phyloP scores from a whole-genome alignment of 140 eudicot species.

The Bidens hawaiensis region DNA sequence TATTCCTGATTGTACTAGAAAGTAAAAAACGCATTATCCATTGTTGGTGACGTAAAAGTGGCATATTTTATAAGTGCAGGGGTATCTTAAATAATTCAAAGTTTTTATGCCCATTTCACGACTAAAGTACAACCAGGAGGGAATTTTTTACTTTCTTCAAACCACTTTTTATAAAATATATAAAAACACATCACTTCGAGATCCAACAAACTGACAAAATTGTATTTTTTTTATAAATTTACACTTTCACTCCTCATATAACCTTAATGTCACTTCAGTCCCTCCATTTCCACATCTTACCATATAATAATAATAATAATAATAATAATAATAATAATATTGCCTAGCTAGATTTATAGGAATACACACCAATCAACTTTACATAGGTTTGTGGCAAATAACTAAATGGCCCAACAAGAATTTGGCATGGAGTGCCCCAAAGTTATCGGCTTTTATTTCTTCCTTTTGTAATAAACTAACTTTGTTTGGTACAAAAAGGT shows the following conservation, averaged over 20 bases:
- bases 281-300: background rate
- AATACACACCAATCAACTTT: constrained; percentile 5
- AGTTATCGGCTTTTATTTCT: constrained; percentile 23
- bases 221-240: background rate
- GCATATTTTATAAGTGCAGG: constrained; percentile 28
- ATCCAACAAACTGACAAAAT: background rate
- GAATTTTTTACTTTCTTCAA: background rate
- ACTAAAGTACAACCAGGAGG: background rate
- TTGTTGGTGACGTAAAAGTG: constrained; percentile 24
- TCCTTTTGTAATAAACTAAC: background rate
- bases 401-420: constrained; percentile 18
- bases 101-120: constrained; percentile 23
- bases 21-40: constrained; percentile 17
- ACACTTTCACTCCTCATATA: background rate
- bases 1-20: constrained; percentile 27
- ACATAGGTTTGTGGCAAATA: constrained; percentile 12
- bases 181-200: background rate
- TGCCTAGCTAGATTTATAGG: background rate
- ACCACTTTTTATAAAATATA: background rate
- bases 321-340: background rate
- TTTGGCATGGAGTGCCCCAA: constrained; percentile 27
- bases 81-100: constrained; percentile 26
- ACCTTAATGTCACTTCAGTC: background rate
- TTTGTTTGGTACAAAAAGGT: constrained; percentile 11
- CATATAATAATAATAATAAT: background rate